These are phyloP conservation scores for Brassica juncea DNA, from an alignment of 345 rosid genomes.

Conservation along the genomic window DNA sequence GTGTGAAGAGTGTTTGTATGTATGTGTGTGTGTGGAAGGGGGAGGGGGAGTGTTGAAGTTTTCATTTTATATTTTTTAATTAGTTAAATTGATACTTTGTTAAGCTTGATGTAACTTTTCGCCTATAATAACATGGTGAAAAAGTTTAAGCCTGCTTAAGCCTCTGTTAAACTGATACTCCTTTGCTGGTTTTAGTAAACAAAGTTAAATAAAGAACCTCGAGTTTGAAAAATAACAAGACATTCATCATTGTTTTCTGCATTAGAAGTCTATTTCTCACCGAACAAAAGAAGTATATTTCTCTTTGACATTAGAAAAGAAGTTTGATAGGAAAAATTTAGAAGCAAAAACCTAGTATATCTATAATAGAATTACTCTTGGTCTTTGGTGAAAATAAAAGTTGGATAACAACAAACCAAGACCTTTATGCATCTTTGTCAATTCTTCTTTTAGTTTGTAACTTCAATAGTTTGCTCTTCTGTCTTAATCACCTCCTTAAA, in stretches of 20 bases:
- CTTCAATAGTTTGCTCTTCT: not conserved
- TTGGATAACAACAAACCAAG: not conserved
- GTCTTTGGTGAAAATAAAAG: not conserved
- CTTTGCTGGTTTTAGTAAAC: not conserved
- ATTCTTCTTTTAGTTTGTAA: not conserved
- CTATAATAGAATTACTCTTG: not conserved
- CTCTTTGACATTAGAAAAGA: no score
- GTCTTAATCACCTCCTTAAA: not conserved
- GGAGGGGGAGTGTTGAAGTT: constrained; percentile 25
- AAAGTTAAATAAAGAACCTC: not conserved
- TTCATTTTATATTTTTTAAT: constrained; percentile 10
- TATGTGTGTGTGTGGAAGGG: not conserved
- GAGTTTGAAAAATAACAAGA: not conserved
- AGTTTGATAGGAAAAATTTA: no score
- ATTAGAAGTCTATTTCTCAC: no score
- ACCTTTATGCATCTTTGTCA: constrained; percentile 24
- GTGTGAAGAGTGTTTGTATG: constrained; percentile 15
- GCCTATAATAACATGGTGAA: not conserved
- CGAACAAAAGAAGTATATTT: no score
- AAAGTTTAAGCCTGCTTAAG: not conserved
- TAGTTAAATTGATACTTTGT: constrained; percentile 23
- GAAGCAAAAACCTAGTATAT: no score
- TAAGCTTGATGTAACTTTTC: constrained; percentile 22
- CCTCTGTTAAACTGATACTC: not conserved
- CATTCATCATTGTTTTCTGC: not conserved